Evolutionary conservation across 192 early-diverging fungal species (phyloP).

Genomic region (Thoreauomyces humboldtii): DNA sequence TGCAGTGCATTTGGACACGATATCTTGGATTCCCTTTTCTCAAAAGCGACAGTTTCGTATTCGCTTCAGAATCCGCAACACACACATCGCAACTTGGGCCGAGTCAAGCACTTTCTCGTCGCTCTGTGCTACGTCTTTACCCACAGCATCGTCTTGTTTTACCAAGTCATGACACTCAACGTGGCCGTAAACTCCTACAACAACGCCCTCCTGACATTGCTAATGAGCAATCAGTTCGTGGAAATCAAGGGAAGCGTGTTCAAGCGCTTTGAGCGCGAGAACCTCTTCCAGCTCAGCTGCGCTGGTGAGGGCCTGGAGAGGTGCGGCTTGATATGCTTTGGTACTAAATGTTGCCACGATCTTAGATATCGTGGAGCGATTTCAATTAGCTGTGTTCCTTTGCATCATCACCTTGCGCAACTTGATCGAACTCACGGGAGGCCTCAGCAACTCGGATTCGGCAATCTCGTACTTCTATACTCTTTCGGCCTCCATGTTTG

Average conservation of each 20-base stretch:
- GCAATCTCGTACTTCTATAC: constrained; percentile 26
- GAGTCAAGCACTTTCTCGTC: constrained; percentile 63
- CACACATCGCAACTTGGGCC: constrained; percentile 30
- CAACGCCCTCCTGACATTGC: constrained; percentile 87
- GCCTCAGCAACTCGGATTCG: constrained; percentile 17
- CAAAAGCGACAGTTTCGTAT: constrained; percentile 62
- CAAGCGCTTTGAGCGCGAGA: constrained; percentile 95
- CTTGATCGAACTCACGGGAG: constrained; percentile 74
- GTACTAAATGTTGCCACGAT: too few relatives aligned
- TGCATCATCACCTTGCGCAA: constrained; percentile 89
- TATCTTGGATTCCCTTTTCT: constrained; percentile 91
- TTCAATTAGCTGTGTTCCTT: constrained; percentile 85
- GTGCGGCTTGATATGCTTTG: too few relatives aligned
- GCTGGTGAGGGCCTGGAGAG: too few relatives aligned
- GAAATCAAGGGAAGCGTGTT: constrained; percentile 98
- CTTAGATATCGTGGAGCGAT: constrained; percentile 95
- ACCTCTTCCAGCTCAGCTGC: constrained; percentile 93
- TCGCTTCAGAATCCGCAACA: constrained; percentile 9
- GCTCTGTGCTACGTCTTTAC: constrained; percentile 82
- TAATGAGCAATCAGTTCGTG: constrained; percentile 96
- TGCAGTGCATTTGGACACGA: constrained; percentile 92
- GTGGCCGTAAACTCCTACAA: constrained; percentile 96
- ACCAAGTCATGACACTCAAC: constrained; percentile 94
- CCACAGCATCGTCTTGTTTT: constrained; percentile 90
- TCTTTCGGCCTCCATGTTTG: constrained; percentile 42